Base-by-base conservation (phyloP, 2,329 filamentous ascomycete species). In the Claviceps monticola region DNA sequence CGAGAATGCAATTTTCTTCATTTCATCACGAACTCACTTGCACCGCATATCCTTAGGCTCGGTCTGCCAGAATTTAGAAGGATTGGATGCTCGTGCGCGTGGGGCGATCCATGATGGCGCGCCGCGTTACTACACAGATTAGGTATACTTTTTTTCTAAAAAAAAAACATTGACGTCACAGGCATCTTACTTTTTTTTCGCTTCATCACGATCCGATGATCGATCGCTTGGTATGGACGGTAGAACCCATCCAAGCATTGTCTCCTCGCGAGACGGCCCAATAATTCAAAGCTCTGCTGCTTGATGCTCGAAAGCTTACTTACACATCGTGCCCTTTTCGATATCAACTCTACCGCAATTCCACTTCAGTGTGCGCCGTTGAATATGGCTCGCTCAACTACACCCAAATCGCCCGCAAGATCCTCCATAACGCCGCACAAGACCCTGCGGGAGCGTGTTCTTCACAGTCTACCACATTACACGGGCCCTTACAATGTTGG, bases 401-500 rank as follows among this genome's bases (percentile, higher is more conserved):
- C 26, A 7, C n/a, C 37, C 3, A 21, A 49, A 38, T n/a, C 56
- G 16, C 43, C 51, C 19, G 49, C 43, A 13, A 51, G 17, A 37
- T 55, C 61, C 4, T 59, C 62, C 4, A 56, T 62, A 5, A 58
- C 55, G 13, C 65, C 65, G 17, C 57, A 56, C 16, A 64, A 62
- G 44, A 61, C 63, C 7, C 50, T 68, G 43, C 62, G 66, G 46
- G 71, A 73, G 51, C 59, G 59, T n/a, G 58, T 71, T 47, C 62
- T 71, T 39, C 68, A 72, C 58, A 58, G 64, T 3, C 77, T 86
- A 49, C 82, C 83, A 3, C 61, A 71, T 14, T 83, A 84, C 59
- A 74, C 76, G 1, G 83, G 83, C 0, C 79, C 79, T 0, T 84
- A 85, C 63, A 74, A 75, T 55, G 83, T 88, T 42, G 83, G 83